These are phyloP conservation scores for Erythrophleum ivorense DNA, from an alignment of 331 rosid genomes.

Conservation along the genomic window DNA sequence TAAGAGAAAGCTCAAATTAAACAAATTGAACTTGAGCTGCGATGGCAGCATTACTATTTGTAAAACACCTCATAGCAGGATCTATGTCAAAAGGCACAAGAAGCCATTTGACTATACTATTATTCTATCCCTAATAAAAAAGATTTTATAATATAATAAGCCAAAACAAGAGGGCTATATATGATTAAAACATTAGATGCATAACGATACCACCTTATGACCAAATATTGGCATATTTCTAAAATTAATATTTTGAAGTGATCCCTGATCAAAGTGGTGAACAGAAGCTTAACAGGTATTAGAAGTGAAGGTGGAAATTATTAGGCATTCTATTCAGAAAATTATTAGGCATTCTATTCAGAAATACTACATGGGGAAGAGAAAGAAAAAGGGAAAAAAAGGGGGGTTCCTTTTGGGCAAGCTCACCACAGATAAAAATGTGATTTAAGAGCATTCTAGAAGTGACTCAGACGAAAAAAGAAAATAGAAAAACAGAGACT, in stretches of 20 bases:
- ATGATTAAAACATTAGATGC: background rate
- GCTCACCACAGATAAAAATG: background rate
- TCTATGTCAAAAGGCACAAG: slow-evolving; percentile 28
- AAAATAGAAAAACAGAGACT: slow-evolving; percentile 8
- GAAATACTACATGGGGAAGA: background rate
- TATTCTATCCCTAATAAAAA: background rate
- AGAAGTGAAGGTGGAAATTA: slow-evolving; percentile 36
- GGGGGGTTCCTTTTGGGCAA: background rate
- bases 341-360: too few relatives aligned
- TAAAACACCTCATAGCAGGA: slow-evolving; percentile 30
- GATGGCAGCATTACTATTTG: slow-evolving; percentile 21
- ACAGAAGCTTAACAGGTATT: too few relatives aligned
- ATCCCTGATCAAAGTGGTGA: too few relatives aligned
- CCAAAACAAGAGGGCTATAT: background rate
- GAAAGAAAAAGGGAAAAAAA: too few relatives aligned
- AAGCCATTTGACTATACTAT: slow-evolving; percentile 26
- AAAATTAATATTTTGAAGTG: slow-evolving; percentile 1
- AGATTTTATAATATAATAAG: background rate
- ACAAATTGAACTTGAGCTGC: slow-evolving; percentile 37
- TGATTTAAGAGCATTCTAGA: background rate
- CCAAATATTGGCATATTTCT: background rate
- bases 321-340: too few relatives aligned
- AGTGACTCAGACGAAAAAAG: background rate
- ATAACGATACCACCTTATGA: background rate
- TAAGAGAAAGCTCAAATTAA: slow-evolving; percentile 44